Evolutionary conservation across 2,329 filamentous ascomycete species (phyloP), one percentile per base, ranked within the genome.

Genomic region (Tetracladium maxilliforme): DNA sequence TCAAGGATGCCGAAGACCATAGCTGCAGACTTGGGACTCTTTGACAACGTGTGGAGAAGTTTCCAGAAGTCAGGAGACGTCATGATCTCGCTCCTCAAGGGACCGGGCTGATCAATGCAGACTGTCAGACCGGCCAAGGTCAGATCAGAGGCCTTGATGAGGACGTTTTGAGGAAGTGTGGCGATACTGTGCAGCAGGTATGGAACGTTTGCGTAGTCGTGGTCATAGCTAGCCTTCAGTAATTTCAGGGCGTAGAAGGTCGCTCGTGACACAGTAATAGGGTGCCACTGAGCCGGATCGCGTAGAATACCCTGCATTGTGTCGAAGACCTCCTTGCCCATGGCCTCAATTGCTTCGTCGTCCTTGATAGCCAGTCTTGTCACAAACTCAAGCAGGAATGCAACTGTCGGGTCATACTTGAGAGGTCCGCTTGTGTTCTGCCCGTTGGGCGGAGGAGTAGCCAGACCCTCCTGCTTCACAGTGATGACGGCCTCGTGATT

Each of bases 1-100:
- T 90, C 78, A 1, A 94, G 61, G n/a, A 95, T 79, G 27, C 78
- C 71, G 46, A 95, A 95, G 0, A 92, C 84, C 10, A 75, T 63
- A 1, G 74, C 62, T 3, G 83, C 79, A 14, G 78, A 75, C 26
- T 81, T 74, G 4, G 70, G 54, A 32, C 76, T 67, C 14, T 62
- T 59, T 23, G 81, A 72, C 11, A 98, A 57, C 16, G 72, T 68
- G 32, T 83, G 75, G 26, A 98, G 59, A 10, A 94, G 80, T 5
- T 78, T 77, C 90, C 90, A 98, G 49, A 98, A 95, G 44, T 98
- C 90, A 0, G 90, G 90, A 11, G 87, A 95, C 10, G 82, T 87
- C 52, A 92, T 92, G 37, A 95, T 80, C 52, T 95, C 87, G 37
- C 81, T 93, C 29, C 82, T 73, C 15, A 98, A 57, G 9, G 79